A percentile compares a stretch with the other conserved stretches of the same genome.
These are phyloP conservation scores for Coprinopsis cinerea DNA, from an alignment of 768 basidiomycete species.

Conservation along the genomic window DNA sequence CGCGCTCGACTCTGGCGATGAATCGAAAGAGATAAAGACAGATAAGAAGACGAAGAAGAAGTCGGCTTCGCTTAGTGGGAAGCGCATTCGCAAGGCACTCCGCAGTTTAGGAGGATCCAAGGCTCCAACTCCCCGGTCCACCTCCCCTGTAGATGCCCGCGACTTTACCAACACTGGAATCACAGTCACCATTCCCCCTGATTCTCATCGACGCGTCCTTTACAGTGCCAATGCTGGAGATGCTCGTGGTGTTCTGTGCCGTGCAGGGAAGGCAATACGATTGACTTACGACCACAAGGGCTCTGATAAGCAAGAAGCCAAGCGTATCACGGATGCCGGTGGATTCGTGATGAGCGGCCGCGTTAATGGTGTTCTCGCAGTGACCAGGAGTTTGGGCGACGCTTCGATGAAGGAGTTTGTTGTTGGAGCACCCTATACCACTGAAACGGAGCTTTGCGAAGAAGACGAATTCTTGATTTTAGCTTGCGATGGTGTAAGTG, in stretches of 20 bases:
- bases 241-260: constrained; percentile 89
- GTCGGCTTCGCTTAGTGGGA: constrained; percentile 33
- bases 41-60: constrained; percentile 36
- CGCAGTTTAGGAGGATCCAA: constrained; percentile 41
- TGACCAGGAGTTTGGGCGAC: constrained; percentile 93
- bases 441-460: constrained; percentile 81
- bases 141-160: constrained; percentile 25
- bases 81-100: constrained; percentile 50
- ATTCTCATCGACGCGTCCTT: constrained; percentile 62
- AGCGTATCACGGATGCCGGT: constrained; percentile 94
- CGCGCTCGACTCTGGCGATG: constrained; percentile 28
- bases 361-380: constrained; percentile 95
- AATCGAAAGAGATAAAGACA: constrained; percentile 26
- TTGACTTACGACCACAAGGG: constrained; percentile 99
- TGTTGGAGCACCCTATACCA: constrained; percentile 95
- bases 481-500: constrained; percentile 93
- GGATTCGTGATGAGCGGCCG: constrained; percentile 99
- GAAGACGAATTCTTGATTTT: constrained; percentile 94
- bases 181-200: constrained; percentile 38
- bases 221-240: constrained; percentile 98
- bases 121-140: constrained; percentile 27
- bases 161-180: constrained; percentile 26
- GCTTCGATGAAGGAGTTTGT: constrained; percentile 99
- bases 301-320: constrained; percentile 93
- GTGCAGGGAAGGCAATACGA: constrained; percentile 84